These are phyloP conservation scores for Syzygium syzygioides DNA, from an alignment of 441 rosid genomes.

Conservation along the genomic window DNA sequence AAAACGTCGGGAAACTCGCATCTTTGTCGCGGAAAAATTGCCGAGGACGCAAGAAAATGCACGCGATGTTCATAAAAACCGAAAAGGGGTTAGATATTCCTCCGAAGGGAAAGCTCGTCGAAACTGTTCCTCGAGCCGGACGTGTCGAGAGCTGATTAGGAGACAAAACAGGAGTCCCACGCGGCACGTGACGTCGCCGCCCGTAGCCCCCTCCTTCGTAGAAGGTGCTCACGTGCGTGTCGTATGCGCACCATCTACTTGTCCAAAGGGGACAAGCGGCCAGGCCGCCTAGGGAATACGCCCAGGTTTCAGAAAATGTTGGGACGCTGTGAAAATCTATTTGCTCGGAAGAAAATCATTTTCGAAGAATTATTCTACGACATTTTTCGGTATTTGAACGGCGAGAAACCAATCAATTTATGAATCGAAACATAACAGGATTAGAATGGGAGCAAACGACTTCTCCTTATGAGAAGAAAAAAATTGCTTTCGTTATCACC, in stretches of 20 bases:
- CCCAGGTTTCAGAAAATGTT: background rate
- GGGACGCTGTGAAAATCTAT: background rate
- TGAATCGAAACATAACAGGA: rapidly evolving
- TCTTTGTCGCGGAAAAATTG: too few species aligned
- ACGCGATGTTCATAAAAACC: too few species aligned
- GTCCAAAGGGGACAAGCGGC: background rate
- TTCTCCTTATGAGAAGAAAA: too few species aligned
- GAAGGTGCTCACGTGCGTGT: background rate
- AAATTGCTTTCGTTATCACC: rapidly evolving
- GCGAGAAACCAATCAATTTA: rapidly evolving
- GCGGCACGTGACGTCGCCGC: background rate
- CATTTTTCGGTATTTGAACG: background rate
- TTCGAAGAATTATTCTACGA: background rate
- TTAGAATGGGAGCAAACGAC: background rate
- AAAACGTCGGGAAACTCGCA: too few species aligned
- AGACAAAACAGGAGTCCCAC: background rate
- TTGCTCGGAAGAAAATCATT: background rate
- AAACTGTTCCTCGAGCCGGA: background rate
- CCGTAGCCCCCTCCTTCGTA: background rate
- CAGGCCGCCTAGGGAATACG: background rate
- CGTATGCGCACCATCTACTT: background rate
- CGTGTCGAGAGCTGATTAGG: background rate
- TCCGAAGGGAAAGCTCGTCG: background rate
- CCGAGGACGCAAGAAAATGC: too few species aligned
- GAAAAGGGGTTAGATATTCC: background rate